Evolutionary conservation across 768 basidiomycete genomes (phyloP).

Genomic region (Boletus fagicola): DNA sequence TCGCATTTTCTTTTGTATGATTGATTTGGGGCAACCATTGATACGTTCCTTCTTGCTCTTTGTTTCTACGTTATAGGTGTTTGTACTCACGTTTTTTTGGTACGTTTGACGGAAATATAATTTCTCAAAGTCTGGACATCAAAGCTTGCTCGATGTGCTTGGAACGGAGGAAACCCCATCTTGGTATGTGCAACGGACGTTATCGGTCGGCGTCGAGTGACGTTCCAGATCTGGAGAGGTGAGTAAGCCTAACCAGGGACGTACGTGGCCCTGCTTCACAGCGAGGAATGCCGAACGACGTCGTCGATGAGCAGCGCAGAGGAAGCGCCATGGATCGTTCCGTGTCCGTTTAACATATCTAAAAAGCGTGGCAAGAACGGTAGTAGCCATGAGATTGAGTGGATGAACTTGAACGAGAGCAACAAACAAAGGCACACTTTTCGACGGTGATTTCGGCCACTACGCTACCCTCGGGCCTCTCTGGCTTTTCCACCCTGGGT

Average conservation of each 20-base stretch:
- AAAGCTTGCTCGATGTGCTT: slow-evolving; percentile 12
- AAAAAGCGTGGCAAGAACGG: neutral
- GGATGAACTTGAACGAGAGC: neutral
- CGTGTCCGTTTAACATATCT: slow-evolving; percentile 56
- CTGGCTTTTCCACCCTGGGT: slow-evolving; percentile 44
- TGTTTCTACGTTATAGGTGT: neutral
- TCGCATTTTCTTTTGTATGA: neutral
- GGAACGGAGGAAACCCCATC: slow-evolving; percentile 27
- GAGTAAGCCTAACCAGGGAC: slow-evolving; percentile 26
- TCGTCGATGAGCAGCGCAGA: too few species aligned
- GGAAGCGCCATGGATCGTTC: slow-evolving; percentile 56
- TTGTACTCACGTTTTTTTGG: slow-evolving; percentile 8
- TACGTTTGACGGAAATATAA: slow-evolving; percentile 11
- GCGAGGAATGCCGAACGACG: too few species aligned
- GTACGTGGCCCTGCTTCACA: too few species aligned
- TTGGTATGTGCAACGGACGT: slow-evolving; percentile 23
- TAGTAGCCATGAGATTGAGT: neutral
- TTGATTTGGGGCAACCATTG: slow-evolving; percentile 7
- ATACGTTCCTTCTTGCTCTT: slow-evolving; percentile 5
- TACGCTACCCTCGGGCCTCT: slow-evolving; percentile 40
- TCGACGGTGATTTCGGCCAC: slow-evolving; percentile 44
- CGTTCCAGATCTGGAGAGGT: neutral
- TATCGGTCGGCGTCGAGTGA: slow-evolving; percentile 19
- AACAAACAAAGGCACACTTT: slow-evolving; percentile 29
- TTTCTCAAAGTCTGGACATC: slow-evolving; percentile 9